phyloP scores from a whole-genome alignment of 257 asterid species.

The Solanum okadae region DNA sequence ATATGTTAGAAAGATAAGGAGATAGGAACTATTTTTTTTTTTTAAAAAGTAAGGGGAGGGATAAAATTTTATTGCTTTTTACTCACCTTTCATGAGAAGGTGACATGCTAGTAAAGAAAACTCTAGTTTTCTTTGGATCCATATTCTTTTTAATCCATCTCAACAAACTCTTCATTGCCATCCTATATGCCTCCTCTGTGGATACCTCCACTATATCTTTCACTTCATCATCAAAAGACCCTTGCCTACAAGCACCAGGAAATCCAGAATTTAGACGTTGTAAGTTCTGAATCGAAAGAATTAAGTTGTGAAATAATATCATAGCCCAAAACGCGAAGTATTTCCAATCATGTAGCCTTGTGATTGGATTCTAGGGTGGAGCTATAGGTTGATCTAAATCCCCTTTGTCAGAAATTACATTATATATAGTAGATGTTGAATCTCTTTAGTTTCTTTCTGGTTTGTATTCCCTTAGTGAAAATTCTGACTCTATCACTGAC shows the following conservation, averaged over 20 bases:
- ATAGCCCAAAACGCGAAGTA: background rate
- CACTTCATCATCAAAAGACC: constrained; percentile 18
- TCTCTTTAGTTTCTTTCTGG: background rate
- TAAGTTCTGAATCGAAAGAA: background rate
- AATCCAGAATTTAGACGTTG: background rate
- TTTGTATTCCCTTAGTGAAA: background rate
- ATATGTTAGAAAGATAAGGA: background rate
- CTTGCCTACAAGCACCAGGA: constrained; percentile 17
- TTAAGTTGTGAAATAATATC: background rate
- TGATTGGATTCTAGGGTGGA: background rate
- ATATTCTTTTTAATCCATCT: constrained; percentile 53
- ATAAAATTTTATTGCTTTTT: background rate
- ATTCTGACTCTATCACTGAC: background rate
- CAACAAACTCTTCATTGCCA: constrained; percentile 45
- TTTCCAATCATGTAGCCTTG: background rate
- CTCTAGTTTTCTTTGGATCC: constrained; percentile 5
- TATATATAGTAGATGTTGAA: background rate
- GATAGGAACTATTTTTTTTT: background rate
- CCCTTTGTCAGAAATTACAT: background rate
- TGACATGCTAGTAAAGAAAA: constrained; percentile 62
- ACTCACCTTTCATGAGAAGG: constrained; percentile 59
- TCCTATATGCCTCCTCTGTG: constrained; percentile 51
- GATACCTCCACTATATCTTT: constrained; percentile 14
- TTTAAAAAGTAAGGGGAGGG: background rate
- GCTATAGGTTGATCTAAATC: background rate